Percentiles rank a stretch among this genome's conserved stretches.
Conservation (phyloP, 495 filamentous ascomycete species). For the Corynascus novoguineensis region DNA sequence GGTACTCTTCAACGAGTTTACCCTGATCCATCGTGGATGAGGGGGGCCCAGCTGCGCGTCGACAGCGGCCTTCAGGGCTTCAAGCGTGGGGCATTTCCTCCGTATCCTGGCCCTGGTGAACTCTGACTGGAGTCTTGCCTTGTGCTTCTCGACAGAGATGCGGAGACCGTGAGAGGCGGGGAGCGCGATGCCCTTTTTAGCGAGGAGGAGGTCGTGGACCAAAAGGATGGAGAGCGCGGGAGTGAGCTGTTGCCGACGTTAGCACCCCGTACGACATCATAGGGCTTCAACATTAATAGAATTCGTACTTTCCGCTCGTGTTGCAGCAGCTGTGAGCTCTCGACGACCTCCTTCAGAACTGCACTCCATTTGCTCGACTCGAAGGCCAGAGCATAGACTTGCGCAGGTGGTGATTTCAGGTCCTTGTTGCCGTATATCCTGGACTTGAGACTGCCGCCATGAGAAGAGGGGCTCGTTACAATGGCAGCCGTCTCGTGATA, state of each 20-base stretch:
- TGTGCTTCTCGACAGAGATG: slow-evolving; percentile 69
- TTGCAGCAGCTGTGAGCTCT: slow-evolving; percentile 61
- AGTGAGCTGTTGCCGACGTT: slow-evolving; percentile 57
- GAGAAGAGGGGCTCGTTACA: slow-evolving; percentile 54
- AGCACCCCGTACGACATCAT: not conserved
- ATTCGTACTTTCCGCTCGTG: slow-evolving; percentile 71
- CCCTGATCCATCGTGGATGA: slow-evolving; percentile 80
- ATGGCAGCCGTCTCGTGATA: slow-evolving; percentile 85
- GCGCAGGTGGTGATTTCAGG: slow-evolving; percentile 69
- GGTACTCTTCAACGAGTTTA: slow-evolving; percentile 72
- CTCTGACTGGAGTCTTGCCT: slow-evolving; percentile 72
- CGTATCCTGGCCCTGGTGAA: slow-evolving; percentile 72
- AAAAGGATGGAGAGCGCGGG: slow-evolving; percentile 76
- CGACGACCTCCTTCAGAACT: slow-evolving; percentile 80
- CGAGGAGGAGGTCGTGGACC: slow-evolving; percentile 77
- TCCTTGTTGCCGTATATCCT: slow-evolving; percentile 65
- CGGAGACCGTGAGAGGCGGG: slow-evolving; percentile 71
- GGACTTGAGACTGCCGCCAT: slow-evolving; percentile 74
- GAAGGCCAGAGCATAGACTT: slow-evolving; percentile 77
- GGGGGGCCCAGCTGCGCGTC: slow-evolving; percentile 34
- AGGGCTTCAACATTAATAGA: not conserved
- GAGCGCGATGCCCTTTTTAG: slow-evolving; percentile 73
- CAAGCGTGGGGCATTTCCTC: slow-evolving; percentile 58
- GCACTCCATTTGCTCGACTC: slow-evolving; percentile 88
- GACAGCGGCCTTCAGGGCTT: slow-evolving; percentile 56